Base-by-base conservation (phyloP, 1,284 basidiomycete species). In the Ustilago vetiveriae region DNA sequence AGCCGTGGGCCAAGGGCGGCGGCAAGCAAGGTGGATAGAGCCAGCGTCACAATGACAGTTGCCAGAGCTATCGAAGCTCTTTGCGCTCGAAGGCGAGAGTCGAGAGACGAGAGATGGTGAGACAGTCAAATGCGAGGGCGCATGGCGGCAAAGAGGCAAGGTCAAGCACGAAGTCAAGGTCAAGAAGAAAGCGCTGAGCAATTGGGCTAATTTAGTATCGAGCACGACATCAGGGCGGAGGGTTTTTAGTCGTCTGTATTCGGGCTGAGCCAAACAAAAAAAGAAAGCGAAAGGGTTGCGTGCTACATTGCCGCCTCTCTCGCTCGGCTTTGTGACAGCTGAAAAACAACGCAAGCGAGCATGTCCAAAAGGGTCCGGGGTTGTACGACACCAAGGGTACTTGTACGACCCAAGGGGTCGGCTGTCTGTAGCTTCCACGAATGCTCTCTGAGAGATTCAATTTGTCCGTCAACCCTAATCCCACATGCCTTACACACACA, bases 191-290 rank as follows among this genome's bases (percentile, higher is more conserved):
- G 47, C 44, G 41, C 29, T 17, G 40, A 27, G 53, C 17, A 9
- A 11, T 38, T 6, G 44, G 23, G 29, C 35, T 33, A 46, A 41
- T 30, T 42, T 56, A 21, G 21, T 40, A 30, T 13, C 41, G 38
- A n/a, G n/a, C n/a, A n/a, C n/a, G n/a, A 24, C 21, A 33, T 30
- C 11, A 52, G 57, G 57, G 57, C 57, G 39, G 57, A 60, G 57
- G 57, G 57, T 59, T 59, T 59, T 42, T 13, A 6, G 33, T 21
- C 2, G 23, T 22, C 29, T 47, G n/a, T n/a, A n/a, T n/a, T n/a
- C n/a, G n/a, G 45, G 23, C 33, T 47, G 45, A 37, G 24, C 26
- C 17, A 14, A 11, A 17, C 11, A 6, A 19, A 29, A 19, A 24
- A 29, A 6, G n/a, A 27, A 26, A 41, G 14, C 21, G 11, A 29